phyloP scores from a whole-genome alignment of 2,329 filamentous ascomycete genomes.

The Colletotrichum cuscutae region DNA sequence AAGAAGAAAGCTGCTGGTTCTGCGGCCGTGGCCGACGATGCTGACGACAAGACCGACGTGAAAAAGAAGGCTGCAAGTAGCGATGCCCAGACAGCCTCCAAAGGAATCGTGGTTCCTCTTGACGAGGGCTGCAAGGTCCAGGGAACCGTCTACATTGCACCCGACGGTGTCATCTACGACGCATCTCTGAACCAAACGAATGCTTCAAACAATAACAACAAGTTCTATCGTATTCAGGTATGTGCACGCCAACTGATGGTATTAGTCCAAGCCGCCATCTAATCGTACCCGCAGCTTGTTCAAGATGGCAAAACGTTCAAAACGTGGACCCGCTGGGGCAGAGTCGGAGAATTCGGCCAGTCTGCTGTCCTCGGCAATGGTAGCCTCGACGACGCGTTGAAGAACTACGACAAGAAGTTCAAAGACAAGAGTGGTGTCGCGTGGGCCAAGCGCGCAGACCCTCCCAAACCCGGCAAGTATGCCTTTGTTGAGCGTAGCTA shows the following conservation, averaged over 20 bases:
- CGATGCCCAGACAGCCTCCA: conserved; percentile 57
- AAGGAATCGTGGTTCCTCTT: conserved; percentile 58
- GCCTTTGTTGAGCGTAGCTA: conserved; percentile 85
- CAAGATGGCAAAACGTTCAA: conserved; percentile 50
- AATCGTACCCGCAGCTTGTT: conserved; percentile 5
- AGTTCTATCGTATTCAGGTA: conserved; percentile 82
- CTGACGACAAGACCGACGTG: conserved; percentile 40
- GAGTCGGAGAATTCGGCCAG: conserved; percentile 73
- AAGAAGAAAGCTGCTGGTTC: conserved; percentile 11
- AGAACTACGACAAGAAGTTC: conserved; percentile 70
- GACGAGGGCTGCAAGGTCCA: conserved; percentile 55
- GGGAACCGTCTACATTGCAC: conserved; percentile 73
- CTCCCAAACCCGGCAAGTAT: conserved; percentile 76
- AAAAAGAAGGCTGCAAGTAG: conserved; percentile 45
- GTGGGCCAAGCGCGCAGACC: conserved; percentile 63
- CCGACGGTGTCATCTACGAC: conserved; percentile 76
- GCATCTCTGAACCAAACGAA: conserved; percentile 85
- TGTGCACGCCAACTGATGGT: conserved; percentile 31
- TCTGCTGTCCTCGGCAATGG: conserved; percentile 55
- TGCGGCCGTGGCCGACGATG: conserved; percentile 34
- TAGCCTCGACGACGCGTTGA: conserved; percentile 54
- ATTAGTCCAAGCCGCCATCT: conserved; percentile 11
- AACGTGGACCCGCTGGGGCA: conserved; percentile 84
- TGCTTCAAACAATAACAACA: conserved; percentile 78
- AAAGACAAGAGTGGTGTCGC: conserved; percentile 67